Conservation (phyloP, 352 stramenopile genomes). For the Globisporangium sylvaticum region DNA sequence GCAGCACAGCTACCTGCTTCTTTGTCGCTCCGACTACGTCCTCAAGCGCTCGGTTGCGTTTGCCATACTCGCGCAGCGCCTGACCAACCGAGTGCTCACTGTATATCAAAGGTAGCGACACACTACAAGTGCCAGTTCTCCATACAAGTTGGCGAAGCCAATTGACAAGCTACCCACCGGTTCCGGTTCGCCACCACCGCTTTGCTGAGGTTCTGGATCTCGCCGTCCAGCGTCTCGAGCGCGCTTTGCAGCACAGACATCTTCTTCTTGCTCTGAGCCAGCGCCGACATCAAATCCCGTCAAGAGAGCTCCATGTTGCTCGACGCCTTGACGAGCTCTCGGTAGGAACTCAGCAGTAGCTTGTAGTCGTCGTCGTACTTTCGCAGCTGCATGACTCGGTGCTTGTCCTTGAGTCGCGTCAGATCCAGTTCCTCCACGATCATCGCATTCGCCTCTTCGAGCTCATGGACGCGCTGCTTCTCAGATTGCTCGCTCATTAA, state of each 20-base stretch:
- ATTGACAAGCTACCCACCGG: slow-evolving; percentile 19
- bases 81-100: slow-evolving; percentile 42
- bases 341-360: slow-evolving; percentile 15
- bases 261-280: slow-evolving; percentile 30
- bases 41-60: slow-evolving; percentile 47
- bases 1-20: slow-evolving; percentile 25
- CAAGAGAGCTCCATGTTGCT: slow-evolving; percentile 30
- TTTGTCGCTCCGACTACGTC: slow-evolving; percentile 31
- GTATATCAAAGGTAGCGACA: neutral
- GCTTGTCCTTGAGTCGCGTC: slow-evolving; percentile 12
- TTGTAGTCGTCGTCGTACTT: slow-evolving; percentile 25
- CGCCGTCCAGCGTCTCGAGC: slow-evolving; percentile 26
- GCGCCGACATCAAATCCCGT: slow-evolving; percentile 24
- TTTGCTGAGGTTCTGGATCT: slow-evolving; percentile 34
- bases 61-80: slow-evolving; percentile 50
- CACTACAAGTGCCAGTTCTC: neutral
- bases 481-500: neutral
- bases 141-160: neutral
- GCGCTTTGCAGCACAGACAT: slow-evolving; percentile 25
- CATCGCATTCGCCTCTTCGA: slow-evolving; percentile 13
- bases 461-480: slow-evolving; percentile 9
- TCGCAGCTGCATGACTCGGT: slow-evolving; percentile 2
- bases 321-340: slow-evolving; percentile 15
- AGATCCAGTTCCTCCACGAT: slow-evolving; percentile 10
- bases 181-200: slow-evolving; percentile 23